Base-by-base conservation (phyloP, 2,329 filamentous ascomycete genomes). In the Cytospora piceae region DNA sequence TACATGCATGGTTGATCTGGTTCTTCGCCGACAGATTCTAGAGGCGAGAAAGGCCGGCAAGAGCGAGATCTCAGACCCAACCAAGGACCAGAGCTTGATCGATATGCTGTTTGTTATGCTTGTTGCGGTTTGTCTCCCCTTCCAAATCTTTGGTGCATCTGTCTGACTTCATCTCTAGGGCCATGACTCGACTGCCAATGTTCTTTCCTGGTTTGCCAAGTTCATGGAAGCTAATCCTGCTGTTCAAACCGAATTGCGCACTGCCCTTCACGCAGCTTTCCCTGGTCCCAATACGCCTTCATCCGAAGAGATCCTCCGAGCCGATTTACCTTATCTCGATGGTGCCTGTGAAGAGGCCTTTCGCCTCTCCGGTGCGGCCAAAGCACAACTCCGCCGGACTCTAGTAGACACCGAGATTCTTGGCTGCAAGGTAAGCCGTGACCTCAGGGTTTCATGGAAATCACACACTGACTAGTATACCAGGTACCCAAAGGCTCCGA, bases 171-270 rank as follows among this genome's bases (percentile, higher is more conserved):
- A 46, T 17, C 20, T 15, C 6, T 37, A 78, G 57, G 81, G 80
- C n/a, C 77, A 82, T 65, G 80, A 83, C 57, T 82, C 81, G 0
- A 81, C 78, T 0, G 74, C 77, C 14, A 79, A 76, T 9, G 78
- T 78, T 0, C 68, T 81, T 0, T 46, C 60, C 8, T 72, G 69
- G 70, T 72, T 70, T 24, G 65, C 68, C 63, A 71, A 70, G 54
- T 59, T 69, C 37, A 69, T 71, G 54, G 64, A 68, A 1, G 20
- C 54, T 3, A 46, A 69, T 49, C 70, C 53, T 24, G 12, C 17
- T 15, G 32, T 42, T 9, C 70, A 71, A 39, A 31, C 14, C 15
- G 49, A 46, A 8, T 64, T 72, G 1, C 70, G 70, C 2, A 24
- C n/a, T 2, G 61, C 62, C 4, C 60, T 71, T 0, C 72, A 68